Percentiles rank a stretch among this genome's conserved stretches.
These are phyloP conservation scores for Leucocoprinus birnbaumii DNA, from an alignment of 768 basidiomycete species.

Conservation along the genomic window DNA sequence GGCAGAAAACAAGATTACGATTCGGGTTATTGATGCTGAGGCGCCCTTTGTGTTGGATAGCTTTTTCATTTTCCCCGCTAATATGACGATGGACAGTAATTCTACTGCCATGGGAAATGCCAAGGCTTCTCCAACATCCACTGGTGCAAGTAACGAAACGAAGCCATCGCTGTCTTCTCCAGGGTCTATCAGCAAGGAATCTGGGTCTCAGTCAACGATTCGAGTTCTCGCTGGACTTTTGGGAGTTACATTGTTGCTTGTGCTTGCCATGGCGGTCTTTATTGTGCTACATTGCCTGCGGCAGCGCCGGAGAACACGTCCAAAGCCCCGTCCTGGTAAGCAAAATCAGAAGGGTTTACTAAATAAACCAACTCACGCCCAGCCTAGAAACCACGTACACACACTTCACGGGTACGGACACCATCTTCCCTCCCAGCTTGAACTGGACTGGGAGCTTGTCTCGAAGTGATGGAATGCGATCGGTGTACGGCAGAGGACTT, in stretches of 20 bases:
- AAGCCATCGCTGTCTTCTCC: not conserved
- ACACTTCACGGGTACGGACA: slow-evolving; percentile 32
- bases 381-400: slow-evolving; percentile 29
- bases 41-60: slow-evolving; percentile 39
- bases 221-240: slow-evolving; percentile 11
- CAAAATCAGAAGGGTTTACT: not conserved
- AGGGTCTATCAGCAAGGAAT: not conserved
- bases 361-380: not conserved
- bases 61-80: slow-evolving; percentile 33
- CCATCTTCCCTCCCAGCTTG: slow-evolving; percentile 26
- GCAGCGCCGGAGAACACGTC: slow-evolving; percentile 1
- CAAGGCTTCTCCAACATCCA: not conserved
- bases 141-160: slow-evolving; percentile 14
- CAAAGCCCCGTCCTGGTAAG: slow-evolving; percentile 20
- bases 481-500: slow-evolving; percentile 4
- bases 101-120: too few species aligned
- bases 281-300: slow-evolving; percentile 1
- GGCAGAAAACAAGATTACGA: slow-evolving; percentile 31
- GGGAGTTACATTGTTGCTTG: slow-evolving; percentile 11
- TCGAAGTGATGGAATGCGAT: slow-evolving; percentile 18
- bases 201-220: slow-evolving; percentile 1
- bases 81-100: not conserved
- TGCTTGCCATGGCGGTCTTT: slow-evolving; percentile 5
- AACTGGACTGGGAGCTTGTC: slow-evolving; percentile 24
- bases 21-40: slow-evolving; percentile 32